phyloP scores from a whole-genome alignment of 352 stramenopile genomes.

The Phytopythium oedochilum region DNA sequence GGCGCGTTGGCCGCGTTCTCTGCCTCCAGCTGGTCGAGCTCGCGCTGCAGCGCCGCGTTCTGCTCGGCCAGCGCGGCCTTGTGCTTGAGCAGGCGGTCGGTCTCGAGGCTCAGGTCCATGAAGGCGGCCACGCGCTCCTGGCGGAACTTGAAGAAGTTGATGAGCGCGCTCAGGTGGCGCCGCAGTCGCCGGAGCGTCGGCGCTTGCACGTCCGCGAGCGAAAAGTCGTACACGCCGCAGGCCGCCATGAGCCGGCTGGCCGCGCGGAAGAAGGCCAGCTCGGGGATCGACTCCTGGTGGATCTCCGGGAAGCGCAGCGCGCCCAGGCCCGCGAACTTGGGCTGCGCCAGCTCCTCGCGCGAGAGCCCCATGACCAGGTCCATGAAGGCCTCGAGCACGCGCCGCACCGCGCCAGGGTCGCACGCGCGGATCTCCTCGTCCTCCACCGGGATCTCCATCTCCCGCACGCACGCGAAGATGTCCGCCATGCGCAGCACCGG shows the following conservation, averaged over 20 bases:
- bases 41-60: conserved; percentile 46
- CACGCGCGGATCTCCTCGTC: conserved; percentile 88
- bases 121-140: conserved; percentile 91
- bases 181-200: conserved; percentile 89
- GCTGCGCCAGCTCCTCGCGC: conserved; percentile 90
- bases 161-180: conserved; percentile 92
- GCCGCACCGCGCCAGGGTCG: conserved; percentile 64
- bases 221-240: conserved; percentile 94
- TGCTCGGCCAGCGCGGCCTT: conserved; percentile 55
- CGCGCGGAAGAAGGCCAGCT: conserved; percentile 92
- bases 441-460: conserved; percentile 87
- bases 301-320: conserved; percentile 88
- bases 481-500: conserved; percentile 92
- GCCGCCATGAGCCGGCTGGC: conserved; percentile 86
- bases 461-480: conserved; percentile 90
- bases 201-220: conserved; percentile 87
- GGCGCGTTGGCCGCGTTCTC: conserved; percentile 54
- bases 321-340: conserved; percentile 78
- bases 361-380: conserved; percentile 87
- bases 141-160: conserved; percentile 97
- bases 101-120: conserved; percentile 69
- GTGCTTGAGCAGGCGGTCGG: conserved; percentile 45
- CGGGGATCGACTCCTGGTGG: conserved; percentile 91
- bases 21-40: conserved; percentile 56
- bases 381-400: conserved; percentile 89